phyloP scores from a whole-genome alignment of 177 flowering plant species.

The Telopea speciosissima region DNA sequence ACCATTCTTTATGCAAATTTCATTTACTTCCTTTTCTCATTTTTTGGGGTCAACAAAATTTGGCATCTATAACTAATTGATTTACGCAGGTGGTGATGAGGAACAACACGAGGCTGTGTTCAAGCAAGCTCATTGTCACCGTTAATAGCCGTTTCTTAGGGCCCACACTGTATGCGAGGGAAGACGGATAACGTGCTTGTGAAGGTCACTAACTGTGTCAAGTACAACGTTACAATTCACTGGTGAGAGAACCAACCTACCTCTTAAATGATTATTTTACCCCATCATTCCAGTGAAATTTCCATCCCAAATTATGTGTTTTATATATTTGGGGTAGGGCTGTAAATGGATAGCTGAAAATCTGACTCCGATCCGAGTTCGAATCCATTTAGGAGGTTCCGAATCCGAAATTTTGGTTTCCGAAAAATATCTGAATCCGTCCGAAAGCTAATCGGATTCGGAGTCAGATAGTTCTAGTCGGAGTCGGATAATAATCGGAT shows the following conservation, averaged over 20 bases:
- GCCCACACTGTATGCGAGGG: constrained; percentile 65
- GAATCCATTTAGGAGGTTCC: too few species aligned
- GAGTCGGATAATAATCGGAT: too few species aligned
- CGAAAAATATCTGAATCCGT: too few species aligned
- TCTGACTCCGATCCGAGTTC: too few species aligned
- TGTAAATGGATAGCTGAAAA: too few species aligned
- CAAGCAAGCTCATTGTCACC: constrained; percentile 52
- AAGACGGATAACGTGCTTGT: constrained; percentile 57
- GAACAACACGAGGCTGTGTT: constrained; percentile 48
- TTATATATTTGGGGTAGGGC: not conserved
- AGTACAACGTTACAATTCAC: constrained; percentile 63
- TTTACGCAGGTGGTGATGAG: constrained; percentile 47
- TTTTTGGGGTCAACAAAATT: too few species aligned
- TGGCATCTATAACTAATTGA: too few species aligned
- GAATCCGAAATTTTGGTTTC: too few species aligned
- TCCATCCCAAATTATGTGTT: not conserved
- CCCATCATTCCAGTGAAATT: not conserved
- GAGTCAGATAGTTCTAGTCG: too few species aligned
- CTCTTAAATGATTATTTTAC: not conserved
- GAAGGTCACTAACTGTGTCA: constrained; percentile 58
- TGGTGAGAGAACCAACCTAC: constrained; percentile 35
- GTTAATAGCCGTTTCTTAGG: constrained; percentile 67
- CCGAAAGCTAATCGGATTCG: too few species aligned
- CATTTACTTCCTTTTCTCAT: too few species aligned
- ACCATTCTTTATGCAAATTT: too few species aligned